phyloP scores from a whole-genome alignment of 257 asterid genomes.

The Gentiana macrophylla region DNA sequence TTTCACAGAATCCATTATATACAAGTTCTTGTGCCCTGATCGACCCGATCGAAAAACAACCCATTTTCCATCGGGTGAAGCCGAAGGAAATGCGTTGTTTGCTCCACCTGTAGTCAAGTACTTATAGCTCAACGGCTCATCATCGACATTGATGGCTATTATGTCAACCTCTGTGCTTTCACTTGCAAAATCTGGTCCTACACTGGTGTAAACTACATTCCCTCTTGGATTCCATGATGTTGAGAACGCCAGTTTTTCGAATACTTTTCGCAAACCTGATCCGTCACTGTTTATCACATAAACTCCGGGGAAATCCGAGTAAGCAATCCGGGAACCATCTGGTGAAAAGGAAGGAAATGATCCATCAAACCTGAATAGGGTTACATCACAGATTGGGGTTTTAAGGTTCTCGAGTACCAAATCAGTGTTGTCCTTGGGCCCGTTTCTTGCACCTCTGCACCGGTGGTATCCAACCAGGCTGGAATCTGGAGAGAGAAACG shows the following conservation, averaged over 20 bases:
- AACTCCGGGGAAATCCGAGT: slow-evolving; percentile 45
- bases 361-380: slow-evolving; percentile 71
- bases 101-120: slow-evolving; percentile 44
- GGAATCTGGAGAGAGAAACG: slow-evolving; percentile 63
- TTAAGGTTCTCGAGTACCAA: slow-evolving; percentile 47
- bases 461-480: slow-evolving; percentile 56
- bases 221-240: slow-evolving; percentile 84
- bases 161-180: slow-evolving; percentile 69
- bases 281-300: slow-evolving; percentile 72
- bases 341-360: slow-evolving; percentile 82
- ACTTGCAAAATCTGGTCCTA: slow-evolving; percentile 61
- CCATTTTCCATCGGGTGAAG: slow-evolving; percentile 92
- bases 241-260: slow-evolving; percentile 35
- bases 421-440: slow-evolving; percentile 16
- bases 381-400: slow-evolving; percentile 38
- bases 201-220: slow-evolving; percentile 63
- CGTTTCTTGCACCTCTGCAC: slow-evolving; percentile 47
- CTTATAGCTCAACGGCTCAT: slow-evolving; percentile 33
- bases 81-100: slow-evolving; percentile 83
- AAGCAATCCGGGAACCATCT: slow-evolving; percentile 57
- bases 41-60: slow-evolving; percentile 84
- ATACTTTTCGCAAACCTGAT: slow-evolving; percentile 45
- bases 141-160: slow-evolving; percentile 65
- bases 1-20: slow-evolving; percentile 67
- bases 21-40: slow-evolving; percentile 69